A percentile compares a stretch with the other conserved stretches of the same genome.
Evolutionary conservation across 306 rosid species (phyloP).

Genomic region (Neltuma alba): DNA sequence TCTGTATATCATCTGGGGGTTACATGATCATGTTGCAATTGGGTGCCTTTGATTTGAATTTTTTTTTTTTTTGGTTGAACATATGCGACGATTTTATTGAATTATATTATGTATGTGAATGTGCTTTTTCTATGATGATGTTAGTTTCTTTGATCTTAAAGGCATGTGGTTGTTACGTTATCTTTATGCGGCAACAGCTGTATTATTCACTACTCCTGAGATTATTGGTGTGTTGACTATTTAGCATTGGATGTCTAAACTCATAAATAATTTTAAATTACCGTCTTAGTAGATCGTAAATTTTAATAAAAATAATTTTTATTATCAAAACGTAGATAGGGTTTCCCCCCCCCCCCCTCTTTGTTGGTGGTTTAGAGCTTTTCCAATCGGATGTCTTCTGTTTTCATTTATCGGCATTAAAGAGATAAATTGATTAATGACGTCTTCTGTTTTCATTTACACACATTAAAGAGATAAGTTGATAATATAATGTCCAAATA

Average conservation of each 20-base stretch:
- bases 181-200: slow-evolving; percentile 29
- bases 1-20: slow-evolving; percentile 52
- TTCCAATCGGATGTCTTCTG: neutral
- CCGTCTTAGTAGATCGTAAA: neutral
- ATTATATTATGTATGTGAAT: slow-evolving; percentile 50
- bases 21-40: slow-evolving; percentile 32
- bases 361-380: neutral
- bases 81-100: slow-evolving; percentile 44
- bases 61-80: slow-evolving; percentile 50
- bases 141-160: slow-evolving; percentile 5
- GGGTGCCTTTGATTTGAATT: slow-evolving; percentile 58
- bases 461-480: no score
- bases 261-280: neutral
- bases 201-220: slow-evolving; percentile 17
- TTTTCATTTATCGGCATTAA: neutral
- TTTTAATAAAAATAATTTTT: neutral
- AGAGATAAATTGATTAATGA: no score
- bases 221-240: neutral
- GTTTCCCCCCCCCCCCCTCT: no score
- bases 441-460: neutral
- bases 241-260: neutral
- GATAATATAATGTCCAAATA: neutral
- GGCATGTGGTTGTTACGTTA: slow-evolving; percentile 29
- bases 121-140: slow-evolving; percentile 36
- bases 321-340: neutral